Evolutionary conservation across 345 rosid species (phyloP).

Genomic region (Litchi chinensis): DNA sequence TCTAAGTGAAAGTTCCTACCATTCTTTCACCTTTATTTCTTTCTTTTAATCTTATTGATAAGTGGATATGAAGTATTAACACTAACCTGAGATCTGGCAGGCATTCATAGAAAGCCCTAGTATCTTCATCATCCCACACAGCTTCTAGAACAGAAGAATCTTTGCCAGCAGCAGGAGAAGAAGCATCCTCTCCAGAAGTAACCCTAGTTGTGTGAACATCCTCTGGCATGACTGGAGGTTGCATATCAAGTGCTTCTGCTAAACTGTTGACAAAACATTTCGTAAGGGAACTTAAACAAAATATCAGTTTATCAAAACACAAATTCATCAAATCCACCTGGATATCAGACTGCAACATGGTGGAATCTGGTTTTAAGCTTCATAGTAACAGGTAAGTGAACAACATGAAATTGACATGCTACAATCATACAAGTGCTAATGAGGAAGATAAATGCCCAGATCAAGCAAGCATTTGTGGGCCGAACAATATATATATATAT

Average conservation of each 20-base stretch:
- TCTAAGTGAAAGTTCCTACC: neutral
- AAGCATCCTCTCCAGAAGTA: conserved; percentile 78
- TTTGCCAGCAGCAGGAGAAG: conserved; percentile 71
- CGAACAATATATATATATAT: too few relatives aligned
- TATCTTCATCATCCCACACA: conserved; percentile 97
- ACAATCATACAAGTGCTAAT: neutral
- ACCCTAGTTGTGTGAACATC: conserved; percentile 96
- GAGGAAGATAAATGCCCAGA: neutral
- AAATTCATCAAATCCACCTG: neutral
- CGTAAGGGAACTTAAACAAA: neutral
- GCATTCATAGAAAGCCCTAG: conserved; percentile 92
- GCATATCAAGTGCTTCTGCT: conserved; percentile 98
- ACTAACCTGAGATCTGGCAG: conserved; percentile 96
- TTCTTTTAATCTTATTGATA: neutral
- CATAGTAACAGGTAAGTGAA: neutral
- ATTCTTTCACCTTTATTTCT: conserved; percentile 10
- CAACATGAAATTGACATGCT: too few relatives aligned
- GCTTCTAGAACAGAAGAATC: conserved; percentile 77
- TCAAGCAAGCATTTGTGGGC: too few relatives aligned
- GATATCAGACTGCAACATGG: neutral
- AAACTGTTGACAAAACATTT: conserved; percentile 41
- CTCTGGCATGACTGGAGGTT: conserved; percentile 97
- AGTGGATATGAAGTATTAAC: conserved; percentile 9
- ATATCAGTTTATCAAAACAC: neutral
- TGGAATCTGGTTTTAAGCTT: neutral